Conservation (phyloP, 305 asterid species). For the Plantago rigida region DNA sequence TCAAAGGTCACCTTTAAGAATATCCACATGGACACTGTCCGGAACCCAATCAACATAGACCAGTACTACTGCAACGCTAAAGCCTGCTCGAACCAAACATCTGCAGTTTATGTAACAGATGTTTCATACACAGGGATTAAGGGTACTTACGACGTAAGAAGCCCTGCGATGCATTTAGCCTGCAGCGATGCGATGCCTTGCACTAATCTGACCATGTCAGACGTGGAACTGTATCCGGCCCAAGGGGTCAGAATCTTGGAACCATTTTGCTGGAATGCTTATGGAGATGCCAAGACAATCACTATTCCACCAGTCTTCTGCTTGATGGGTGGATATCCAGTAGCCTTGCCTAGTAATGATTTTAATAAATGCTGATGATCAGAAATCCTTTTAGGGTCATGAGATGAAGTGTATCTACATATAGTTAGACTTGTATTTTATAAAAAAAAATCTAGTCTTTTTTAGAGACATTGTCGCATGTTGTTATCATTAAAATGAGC, state of each 20-base stretch:
- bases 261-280: conserved; percentile 82
- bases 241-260: conserved; percentile 40
- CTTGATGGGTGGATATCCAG: conserved; percentile 53
- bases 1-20: conserved; percentile 43
- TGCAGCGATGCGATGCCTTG: conserved; percentile 75
- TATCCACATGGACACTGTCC: conserved; percentile 66
- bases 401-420: neutral
- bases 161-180: conserved; percentile 68
- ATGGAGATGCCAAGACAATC: conserved; percentile 40
- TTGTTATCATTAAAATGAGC: neutral
- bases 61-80: conserved; percentile 62
- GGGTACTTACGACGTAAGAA: conserved; percentile 71
- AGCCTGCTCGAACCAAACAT: conserved; percentile 52
- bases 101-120: conserved; percentile 55
- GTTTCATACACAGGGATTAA: conserved; percentile 45
- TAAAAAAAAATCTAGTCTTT: neutral
- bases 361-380: conserved; percentile 37
- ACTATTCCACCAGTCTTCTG: conserved; percentile 67
- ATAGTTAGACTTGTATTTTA: conserved; percentile 8
- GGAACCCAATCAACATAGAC: conserved; percentile 75
- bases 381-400: neutral
- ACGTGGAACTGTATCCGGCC: conserved; percentile 57
- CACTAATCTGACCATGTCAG: conserved; percentile 53
- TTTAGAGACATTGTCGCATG: neutral
- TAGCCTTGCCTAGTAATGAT: conserved; percentile 35